Evolutionary conservation across 371 early-diverging fungal genomes (phyloP).

Genomic region (Zancudomyces culisetae): DNA sequence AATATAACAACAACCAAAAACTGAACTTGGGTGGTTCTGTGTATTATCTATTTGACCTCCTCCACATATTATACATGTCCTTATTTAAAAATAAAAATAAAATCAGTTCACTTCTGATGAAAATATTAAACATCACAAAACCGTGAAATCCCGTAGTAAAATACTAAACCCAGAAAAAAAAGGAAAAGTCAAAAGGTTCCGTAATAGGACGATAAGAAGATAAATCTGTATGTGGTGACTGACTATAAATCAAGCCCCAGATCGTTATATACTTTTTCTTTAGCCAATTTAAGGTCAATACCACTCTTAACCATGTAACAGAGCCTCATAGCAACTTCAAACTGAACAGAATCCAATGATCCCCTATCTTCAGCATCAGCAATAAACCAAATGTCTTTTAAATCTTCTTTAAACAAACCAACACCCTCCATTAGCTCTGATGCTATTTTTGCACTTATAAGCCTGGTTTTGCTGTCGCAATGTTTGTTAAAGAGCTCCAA

Average conservation of each 20-base stretch:
- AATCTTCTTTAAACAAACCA: constrained; percentile 12
- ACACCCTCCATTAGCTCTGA: constrained; percentile 8
- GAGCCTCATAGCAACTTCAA: constrained; percentile 24
- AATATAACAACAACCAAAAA: no score
- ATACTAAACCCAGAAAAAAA: no score
- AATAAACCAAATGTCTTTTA: constrained; percentile 15
- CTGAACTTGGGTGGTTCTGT: no score
- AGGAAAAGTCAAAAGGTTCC: background rate
- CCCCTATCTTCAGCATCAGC: constrained; percentile 19
- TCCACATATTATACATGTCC: no score
- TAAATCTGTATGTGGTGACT: no score
- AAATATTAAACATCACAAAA: no score
- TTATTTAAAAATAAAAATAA: no score
- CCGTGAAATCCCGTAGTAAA: no score
- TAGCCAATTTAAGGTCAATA: constrained; percentile 10
- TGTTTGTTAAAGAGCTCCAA: constrained; percentile 9
- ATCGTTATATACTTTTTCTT: constrained; percentile 11
- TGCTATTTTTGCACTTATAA: constrained; percentile 9
- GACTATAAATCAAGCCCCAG: constrained; percentile 12
- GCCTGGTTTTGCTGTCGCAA: constrained; percentile 13
- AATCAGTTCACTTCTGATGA: no score
- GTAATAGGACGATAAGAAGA: no score
- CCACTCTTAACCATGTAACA: constrained; percentile 14
- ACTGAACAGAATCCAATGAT: constrained; percentile 24
- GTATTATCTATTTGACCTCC: no score